These are phyloP conservation scores for Gossypium herbaceum DNA, from an alignment of 345 rosid genomes.

Conservation along the genomic window DNA sequence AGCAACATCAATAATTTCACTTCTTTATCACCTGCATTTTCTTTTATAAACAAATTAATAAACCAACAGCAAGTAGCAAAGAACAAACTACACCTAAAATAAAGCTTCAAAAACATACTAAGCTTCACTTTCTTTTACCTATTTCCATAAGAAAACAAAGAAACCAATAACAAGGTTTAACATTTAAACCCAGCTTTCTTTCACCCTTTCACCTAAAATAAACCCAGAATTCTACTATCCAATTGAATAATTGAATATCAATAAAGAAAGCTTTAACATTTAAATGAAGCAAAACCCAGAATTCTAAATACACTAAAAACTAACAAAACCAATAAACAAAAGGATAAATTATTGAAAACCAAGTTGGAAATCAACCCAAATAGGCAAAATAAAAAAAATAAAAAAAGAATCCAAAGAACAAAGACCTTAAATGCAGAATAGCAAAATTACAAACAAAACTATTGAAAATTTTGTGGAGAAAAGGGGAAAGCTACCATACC, in stretches of 20 bases:
- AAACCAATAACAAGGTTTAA: no score
- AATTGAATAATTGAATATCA: neutral
- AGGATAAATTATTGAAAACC: neutral
- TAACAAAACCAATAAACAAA: neutral
- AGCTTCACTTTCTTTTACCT: conserved; percentile 6
- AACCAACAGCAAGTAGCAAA: neutral
- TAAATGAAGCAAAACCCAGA: neutral
- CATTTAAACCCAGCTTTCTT: no score
- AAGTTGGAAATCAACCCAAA: conserved; percentile 2
- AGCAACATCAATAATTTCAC: neutral
- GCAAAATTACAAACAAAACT: conserved; percentile 5
- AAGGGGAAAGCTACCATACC: neutral
- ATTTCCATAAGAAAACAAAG: neutral
- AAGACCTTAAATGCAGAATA: neutral
- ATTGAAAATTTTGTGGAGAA: neutral
- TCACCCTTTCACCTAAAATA: neutral
- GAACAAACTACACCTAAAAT: neutral
- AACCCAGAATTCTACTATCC: neutral
- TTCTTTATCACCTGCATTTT: neutral
- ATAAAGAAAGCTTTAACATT: neutral
- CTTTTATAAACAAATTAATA: neutral
- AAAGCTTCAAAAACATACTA: neutral
- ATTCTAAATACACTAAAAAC: neutral
- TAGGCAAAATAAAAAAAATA: neutral
- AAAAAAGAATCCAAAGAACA: neutral